phyloP scores from a whole-genome alignment of 257 asterid genomes.

The Solanum tarapatanum region DNA sequence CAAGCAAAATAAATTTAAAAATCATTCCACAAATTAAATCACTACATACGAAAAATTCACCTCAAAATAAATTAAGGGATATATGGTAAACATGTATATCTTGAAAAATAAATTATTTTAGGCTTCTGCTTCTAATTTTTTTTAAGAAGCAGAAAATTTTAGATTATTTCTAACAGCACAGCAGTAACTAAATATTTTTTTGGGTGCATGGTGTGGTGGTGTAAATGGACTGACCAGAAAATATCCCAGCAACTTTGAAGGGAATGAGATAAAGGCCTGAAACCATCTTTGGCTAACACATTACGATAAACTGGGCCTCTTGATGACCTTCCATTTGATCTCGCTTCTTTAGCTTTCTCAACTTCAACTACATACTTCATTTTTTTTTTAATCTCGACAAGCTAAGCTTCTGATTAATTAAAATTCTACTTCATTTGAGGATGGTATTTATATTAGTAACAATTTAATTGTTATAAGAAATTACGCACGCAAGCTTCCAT shows the following conservation, averaged over 20 bases:
- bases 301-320: conserved; percentile 62
- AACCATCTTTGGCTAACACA: conserved; percentile 44
- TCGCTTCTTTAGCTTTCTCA: conserved; percentile 44
- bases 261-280: conserved; percentile 40
- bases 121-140: too few species aligned
- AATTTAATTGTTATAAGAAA: background rate
- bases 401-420: background rate
- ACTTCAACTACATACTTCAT: conserved; percentile 41
- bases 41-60: too few species aligned
- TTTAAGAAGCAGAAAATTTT: too few species aligned
- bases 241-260: conserved; percentile 68
- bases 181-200: too few species aligned
- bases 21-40: background rate
- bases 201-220: background rate
- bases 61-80: too few species aligned
- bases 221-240: conserved; percentile 33
- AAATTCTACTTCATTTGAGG: background rate
- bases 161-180: too few species aligned
- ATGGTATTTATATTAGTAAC: background rate
- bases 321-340: conserved; percentile 45
- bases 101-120: too few species aligned
- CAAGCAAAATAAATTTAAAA: too few species aligned
- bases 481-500: background rate
- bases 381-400: background rate
- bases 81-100: too few species aligned